Percentiles rank a stretch among this genome's conserved stretches.
These are phyloP conservation scores for Microthlaspi erraticum DNA, from an alignment of 345 rosid genomes.

Conservation along the genomic window DNA sequence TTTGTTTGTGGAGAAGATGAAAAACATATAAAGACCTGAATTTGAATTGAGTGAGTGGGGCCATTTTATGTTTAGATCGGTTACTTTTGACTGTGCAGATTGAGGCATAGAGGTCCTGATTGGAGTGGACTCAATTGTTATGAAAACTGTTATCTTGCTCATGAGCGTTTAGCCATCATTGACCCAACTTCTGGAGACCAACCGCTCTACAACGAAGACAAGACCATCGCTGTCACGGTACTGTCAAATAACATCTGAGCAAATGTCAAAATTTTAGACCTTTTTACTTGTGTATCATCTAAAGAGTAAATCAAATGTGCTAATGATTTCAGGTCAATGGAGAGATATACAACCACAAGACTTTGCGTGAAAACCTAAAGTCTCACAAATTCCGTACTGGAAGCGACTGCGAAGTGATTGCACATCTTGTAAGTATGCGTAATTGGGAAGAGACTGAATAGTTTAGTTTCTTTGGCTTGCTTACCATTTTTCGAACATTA, in stretches of 20 bases:
- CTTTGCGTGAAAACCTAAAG: conserved; percentile 57
- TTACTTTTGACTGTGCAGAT: conserved; percentile 45
- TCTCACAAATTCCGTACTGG: conserved; percentile 75
- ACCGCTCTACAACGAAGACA: conserved; percentile 79
- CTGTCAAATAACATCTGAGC: too few relatives aligned
- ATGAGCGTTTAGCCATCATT: conserved; percentile 76
- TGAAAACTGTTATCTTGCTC: conserved; percentile 70
- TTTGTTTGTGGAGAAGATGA: conserved; percentile 6
- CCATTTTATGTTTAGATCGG: conserved; percentile 7
- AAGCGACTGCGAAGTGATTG: conserved; percentile 88
- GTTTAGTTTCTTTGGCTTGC: not conserved
- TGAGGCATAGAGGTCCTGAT: conserved; percentile 84
- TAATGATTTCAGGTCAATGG: conserved; percentile 64
- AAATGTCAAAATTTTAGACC: not conserved
- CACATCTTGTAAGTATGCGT: conserved; percentile 70
- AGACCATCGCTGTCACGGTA: conserved; percentile 77
- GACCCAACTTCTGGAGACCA: conserved; percentile 91
- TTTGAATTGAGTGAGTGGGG: not conserved
- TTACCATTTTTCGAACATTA: not conserved
- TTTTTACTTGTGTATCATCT: not conserved
- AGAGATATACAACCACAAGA: conserved; percentile 79
- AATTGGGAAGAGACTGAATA: not conserved
- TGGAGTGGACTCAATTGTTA: conserved; percentile 79
- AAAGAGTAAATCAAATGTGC: not conserved
- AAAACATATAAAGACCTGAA: not conserved